Evolutionary conservation across 768 basidiomycete species (phyloP), one percentile per base, ranked within the genome.

Genomic region (Calocera viscosa): DNA sequence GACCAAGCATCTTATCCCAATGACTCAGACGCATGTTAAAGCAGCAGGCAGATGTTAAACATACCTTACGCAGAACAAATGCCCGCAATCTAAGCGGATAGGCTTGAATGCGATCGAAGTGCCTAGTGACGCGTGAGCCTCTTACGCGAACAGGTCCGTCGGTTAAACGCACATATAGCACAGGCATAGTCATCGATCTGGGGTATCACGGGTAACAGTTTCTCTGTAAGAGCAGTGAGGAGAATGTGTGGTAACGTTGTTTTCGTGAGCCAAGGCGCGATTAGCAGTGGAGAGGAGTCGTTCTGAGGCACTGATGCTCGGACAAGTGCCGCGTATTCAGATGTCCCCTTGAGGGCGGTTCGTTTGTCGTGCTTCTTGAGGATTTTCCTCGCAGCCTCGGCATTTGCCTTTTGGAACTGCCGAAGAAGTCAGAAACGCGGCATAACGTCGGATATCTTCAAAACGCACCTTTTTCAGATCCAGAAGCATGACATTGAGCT

Each of bases 301-400:
- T 66, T 65, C 73, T 67, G 28, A 11, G 30, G 40, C 12, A n/a
- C 65, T 53, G 24, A 32, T 17, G 19, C 24, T 49, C 24, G 10
- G 32, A 47, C 32, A 40, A 67, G 30, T 35, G 64, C 66, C 64
- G 41, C 38, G 34, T 28, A 53, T 1, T 77, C 76, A 19, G 68
- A 69, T 7, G 77, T 76, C 17, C 78, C 80, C 0, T 90, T 88
- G 10, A 97, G 78, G 0, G 89, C 85, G 0, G 93, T 95, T 2
- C 91, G 86, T 74, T 95, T 95, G 32, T 90, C 82, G 73, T 94
- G 94, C 73, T 96, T 96, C 81, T 95, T 95, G 64, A 95, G 82
- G 68, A 93, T 93, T 77, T 96, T 96, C 38, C 92, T 84, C 1
- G 88, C 89, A 1, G 93, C 94, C 75, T 95, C 92, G 7, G 87